Base-by-base conservation (phyloP, 2,329 filamentous ascomycete genomes). In the Nigrospora sphaerica region DNA sequence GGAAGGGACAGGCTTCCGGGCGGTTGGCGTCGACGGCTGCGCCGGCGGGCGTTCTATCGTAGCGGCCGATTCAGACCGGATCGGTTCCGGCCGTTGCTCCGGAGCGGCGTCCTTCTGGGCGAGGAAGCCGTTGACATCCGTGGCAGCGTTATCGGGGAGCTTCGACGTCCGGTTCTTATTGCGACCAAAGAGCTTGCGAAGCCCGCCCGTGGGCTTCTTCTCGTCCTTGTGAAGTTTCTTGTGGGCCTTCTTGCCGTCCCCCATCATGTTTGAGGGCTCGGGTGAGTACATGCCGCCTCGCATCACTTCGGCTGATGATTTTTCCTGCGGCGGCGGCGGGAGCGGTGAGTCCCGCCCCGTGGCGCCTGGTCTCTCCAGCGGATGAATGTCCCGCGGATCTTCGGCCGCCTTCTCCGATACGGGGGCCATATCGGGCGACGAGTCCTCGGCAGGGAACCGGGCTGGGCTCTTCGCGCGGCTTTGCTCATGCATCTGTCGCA, bases 121-220 rank as follows among this genome's bases (percentile, higher is more conserved):
- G 54, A 75, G 72, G 71, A 76, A 75, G 56, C 58, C 70, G 62
- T 70, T 77, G 51, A 74, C 64, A 56, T 76, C 75, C 49, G 64
- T 66, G 47, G 69, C 69, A 34, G 77, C 73, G 49, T 75, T 74
- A 1, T 80, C 76, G 9, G 73, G 74, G 18, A 75, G 57, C 63
- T 77, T 85, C 33, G 75, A 83, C 48, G 66, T 58, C 49, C 76
- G 71, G 57, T 81, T 82, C 66, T 80, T 85, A 54, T 71, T 73
- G 54, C 80, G 77, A 40, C 74, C 74, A 57, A 87, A 86, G 37
- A 87, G 69, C 64, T 84, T 85, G 51, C 77, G 77, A 54, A 87
- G 73, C 14, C 80, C 78, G 32, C 70, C 69, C 11, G 52, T 52
- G 4, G 50, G 33, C 47, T 59, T 62, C 59, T 70, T 72, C 49